Percentiles rank a stretch among this genome's conserved stretches.
Conservation (phyloP, 805 yeast genomes). For the Saturnispora silvae region DNA sequence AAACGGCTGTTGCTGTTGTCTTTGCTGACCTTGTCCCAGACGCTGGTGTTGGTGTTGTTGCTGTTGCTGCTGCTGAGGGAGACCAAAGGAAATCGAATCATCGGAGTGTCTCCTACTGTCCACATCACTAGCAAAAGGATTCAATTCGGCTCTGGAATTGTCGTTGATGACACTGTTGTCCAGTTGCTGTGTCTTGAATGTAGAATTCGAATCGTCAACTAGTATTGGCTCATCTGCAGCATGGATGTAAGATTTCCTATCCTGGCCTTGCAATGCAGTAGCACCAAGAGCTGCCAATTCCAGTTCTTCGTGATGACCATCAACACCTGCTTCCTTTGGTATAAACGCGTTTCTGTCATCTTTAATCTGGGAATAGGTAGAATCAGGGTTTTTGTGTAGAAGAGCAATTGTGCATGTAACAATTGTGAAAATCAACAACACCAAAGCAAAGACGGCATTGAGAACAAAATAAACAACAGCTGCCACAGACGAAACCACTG, state of each 20-base stretch:
- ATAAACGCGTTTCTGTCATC: slow-evolving; percentile 96
- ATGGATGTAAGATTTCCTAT: slow-evolving; percentile 21
- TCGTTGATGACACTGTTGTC: slow-evolving; percentile 3
- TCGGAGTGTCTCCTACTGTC: too few relatives aligned
- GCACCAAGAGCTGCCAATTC: slow-evolving; percentile 70
- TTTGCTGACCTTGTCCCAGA: background rate
- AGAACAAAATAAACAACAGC: slow-evolving; percentile 82
- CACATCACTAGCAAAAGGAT: slow-evolving; percentile 11
- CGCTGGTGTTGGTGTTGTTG: too few relatives aligned
- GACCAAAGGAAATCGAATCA: background rate
- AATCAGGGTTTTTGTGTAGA: slow-evolving; percentile 84
- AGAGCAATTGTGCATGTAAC: slow-evolving; percentile 80
- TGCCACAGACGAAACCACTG: slow-evolving; percentile 81
- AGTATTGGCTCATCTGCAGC: slow-evolving; percentile 1
- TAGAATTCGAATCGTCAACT: background rate
- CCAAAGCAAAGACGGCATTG: slow-evolving; percentile 81
- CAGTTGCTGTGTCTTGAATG: too few relatives aligned
- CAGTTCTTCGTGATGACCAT: slow-evolving; percentile 35
- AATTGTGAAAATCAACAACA: slow-evolving; percentile 74
- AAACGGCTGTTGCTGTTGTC: background rate
- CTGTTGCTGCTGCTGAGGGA: too few relatives aligned
- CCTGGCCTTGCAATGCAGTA: slow-evolving; percentile 55
- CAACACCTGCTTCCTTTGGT: slow-evolving; percentile 45
- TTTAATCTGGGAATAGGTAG: slow-evolving; percentile 89
- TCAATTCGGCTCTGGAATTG: slow-evolving; percentile 6